Evolutionary conservation across 352 stramenopile genomes (phyloP), one percentile per base, ranked within the genome.

Genomic region (Pythium phragmitis): DNA sequence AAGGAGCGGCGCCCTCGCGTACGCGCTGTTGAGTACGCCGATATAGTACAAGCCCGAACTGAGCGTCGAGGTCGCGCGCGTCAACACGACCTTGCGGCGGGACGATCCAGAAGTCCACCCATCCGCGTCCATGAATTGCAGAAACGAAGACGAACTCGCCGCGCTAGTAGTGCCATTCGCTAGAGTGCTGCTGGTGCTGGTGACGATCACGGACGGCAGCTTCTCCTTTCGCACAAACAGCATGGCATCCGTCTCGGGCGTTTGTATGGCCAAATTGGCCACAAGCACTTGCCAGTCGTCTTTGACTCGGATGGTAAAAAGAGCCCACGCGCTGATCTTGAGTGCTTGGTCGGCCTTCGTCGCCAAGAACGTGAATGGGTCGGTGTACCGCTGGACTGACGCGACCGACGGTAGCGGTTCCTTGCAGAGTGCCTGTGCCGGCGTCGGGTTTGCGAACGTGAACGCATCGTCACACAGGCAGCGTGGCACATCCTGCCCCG

Each of bases 1-100:
- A 0, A 70, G 69, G 7, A 94, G 72, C 4, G 72, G 50, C 0
- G 58, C 73, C 0, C 75, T 67, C 6, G 80, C 85, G 48, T 92
- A 94, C n/a, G 56, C 66, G 33, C 77, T 87, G 63, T 92, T 94
- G 68, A 77, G 80, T 13, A 94, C 70, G 8, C 80, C 80, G 23
- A 92, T 75, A 62, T 91, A 94, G 65, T 91, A 89, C 39, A 94
- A 46, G 0, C 79, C 85, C 2, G 82, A 82, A 49, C 79, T 88
- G 14, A 94, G 69, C 9, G 83, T 91, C 2, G 78, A 89, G 8
- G 76, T 69, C 0, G 82, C 79, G 4, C 80, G 72, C 11, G 74
- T 80, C 8, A 92, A 54, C 12, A 89, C 69, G 23, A 91, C 65
- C 61, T 90, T 90, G 12, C 79, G 77, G 3, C 55, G 74, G 16